A percentile compares a stretch with the other conserved stretches of the same genome.
Conservation (phyloP, 176 grass and related monocot species). For the sorghum (Sorghum bicolor) region Sorghum_bicolor_NCBIv3 NC_012870.2:12450001-12450500, state of each 20-base stretch:
- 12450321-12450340: slow-evolving; percentile 61
- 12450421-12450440: slow-evolving; percentile 99
- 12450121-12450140: slow-evolving; percentile 17
- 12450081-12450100: slow-evolving; percentile 97
- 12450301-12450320: neutral
- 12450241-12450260: slow-evolving; percentile 51
- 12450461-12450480: slow-evolving; percentile 23
- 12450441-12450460: slow-evolving; percentile 87
- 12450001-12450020: neutral
- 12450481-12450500: slow-evolving; percentile 6
- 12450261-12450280: neutral
- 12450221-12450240: slow-evolving; percentile 99
- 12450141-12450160: slow-evolving; percentile 7
- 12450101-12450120: slow-evolving; percentile 56
- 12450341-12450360: slow-evolving; percentile 92
- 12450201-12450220: slow-evolving; percentile 96
- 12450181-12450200: slow-evolving; percentile 93
- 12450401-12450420: slow-evolving; percentile 99
- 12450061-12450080: slow-evolving; percentile 99
- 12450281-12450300: neutral
- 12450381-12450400: slow-evolving; percentile 99
- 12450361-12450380: slow-evolving; percentile 99
- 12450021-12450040: slow-evolving; percentile 2
- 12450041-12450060: slow-evolving; percentile 81
- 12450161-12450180: slow-evolving; percentile 63